Conservation (phyloP, 2,329 filamentous ascomycete genomes). For the Fusarium acutatum region DNA sequence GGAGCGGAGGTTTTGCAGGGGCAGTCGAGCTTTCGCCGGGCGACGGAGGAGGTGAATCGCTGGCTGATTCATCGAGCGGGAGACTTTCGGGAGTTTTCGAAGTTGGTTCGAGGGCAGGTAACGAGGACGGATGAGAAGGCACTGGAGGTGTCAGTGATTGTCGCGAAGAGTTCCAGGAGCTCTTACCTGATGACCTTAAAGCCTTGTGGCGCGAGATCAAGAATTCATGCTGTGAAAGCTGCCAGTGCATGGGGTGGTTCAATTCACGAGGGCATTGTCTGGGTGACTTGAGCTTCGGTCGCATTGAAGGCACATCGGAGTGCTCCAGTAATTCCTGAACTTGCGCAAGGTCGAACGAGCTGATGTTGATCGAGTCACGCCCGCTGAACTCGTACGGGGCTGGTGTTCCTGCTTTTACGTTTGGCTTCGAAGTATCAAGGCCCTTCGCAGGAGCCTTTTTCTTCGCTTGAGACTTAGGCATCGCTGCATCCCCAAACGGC, state of each 20-base stretch:
- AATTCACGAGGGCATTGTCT: background rate
- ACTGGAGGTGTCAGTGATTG: background rate
- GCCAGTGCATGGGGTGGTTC: background rate
- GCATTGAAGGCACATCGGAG: background rate
- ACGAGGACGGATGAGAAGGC: background rate
- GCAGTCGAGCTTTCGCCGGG: background rate
- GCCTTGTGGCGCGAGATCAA: background rate
- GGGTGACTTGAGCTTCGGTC: background rate
- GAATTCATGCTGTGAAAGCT: background rate
- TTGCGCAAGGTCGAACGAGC: background rate
- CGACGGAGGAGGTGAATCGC: background rate
- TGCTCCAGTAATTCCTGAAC: background rate
- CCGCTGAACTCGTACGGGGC: background rate
- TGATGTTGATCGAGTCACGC: background rate
- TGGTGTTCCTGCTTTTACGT: background rate
- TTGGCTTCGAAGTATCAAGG: background rate
- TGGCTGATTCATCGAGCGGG: background rate
- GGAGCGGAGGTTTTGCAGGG: background rate
- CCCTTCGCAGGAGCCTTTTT: background rate
- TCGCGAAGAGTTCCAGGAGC: background rate
- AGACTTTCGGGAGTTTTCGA: background rate
- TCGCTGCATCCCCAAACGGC: background rate
- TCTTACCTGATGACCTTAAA: background rate
- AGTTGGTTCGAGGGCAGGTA: background rate
- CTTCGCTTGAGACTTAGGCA: background rate